Conservation (phyloP, 208 protist genomes). For the Zelonia costaricensis region DNA sequence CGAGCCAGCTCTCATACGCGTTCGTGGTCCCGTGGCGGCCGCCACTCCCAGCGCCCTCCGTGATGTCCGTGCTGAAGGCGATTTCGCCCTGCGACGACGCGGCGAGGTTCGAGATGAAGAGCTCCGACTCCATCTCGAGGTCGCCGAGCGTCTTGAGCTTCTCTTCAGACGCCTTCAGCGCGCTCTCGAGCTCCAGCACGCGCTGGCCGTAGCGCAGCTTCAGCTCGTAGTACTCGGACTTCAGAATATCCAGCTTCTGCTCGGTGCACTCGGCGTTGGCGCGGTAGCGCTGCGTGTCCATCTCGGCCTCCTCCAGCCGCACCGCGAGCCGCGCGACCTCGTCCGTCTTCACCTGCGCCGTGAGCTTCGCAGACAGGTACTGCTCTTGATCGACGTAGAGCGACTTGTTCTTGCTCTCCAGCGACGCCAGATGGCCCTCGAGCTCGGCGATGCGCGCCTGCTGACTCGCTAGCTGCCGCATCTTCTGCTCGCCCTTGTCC, state of each 20-base stretch:
- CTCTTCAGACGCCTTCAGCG: constrained; percentile 71
- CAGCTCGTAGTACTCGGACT: constrained; percentile 89
- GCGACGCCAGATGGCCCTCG: constrained; percentile 54
- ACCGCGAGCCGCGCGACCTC: constrained; percentile 78
- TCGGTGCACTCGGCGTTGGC: constrained; percentile 82
- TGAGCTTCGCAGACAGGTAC: constrained; percentile 78
- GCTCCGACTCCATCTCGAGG: constrained; percentile 83
- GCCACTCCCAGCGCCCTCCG: not conserved
- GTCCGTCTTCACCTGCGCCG: constrained; percentile 80
- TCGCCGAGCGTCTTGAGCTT: constrained; percentile 83
- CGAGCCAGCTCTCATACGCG: constrained; percentile 63
- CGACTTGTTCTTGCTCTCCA: constrained; percentile 53
- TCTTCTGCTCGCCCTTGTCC: constrained; percentile 28
- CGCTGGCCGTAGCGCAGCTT: constrained; percentile 81
- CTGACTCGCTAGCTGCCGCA: constrained; percentile 42
- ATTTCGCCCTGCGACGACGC: constrained; percentile 31
- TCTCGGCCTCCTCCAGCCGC: constrained; percentile 78
- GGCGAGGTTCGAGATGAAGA: constrained; percentile 84
- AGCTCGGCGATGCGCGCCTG: constrained; percentile 58
- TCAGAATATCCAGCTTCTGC: constrained; percentile 90
- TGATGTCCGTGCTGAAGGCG: not conserved
- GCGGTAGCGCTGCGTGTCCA: constrained; percentile 76
- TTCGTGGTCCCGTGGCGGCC: constrained; percentile 3
- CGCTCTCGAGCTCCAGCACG: constrained; percentile 71
- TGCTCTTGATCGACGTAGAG: constrained; percentile 80